Evolutionary conservation across 495 filamentous ascomycete genomes (phyloP).

Genomic region (Lasiosphaeris hirsuta): DNA sequence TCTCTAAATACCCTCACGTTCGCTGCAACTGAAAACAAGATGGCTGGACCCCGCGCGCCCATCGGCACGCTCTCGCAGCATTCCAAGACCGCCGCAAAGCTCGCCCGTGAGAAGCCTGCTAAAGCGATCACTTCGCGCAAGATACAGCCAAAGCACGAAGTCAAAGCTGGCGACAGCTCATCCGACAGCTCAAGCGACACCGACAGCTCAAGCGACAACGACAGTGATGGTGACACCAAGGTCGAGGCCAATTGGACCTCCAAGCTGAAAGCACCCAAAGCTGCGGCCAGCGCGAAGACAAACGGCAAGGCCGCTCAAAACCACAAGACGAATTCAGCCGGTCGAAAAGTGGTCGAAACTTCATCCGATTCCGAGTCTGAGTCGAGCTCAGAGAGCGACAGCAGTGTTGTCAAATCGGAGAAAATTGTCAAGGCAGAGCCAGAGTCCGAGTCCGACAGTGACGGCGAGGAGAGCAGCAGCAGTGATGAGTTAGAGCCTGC

Average conservation of each 20-base stretch:
- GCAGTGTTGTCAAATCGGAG: conserved; percentile 17
- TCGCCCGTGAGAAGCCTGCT: conserved; percentile 23
- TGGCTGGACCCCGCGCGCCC: conserved; percentile 35
- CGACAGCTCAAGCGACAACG: conserved; percentile 29
- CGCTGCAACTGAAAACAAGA: conserved; percentile 16
- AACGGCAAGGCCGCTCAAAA: conserved; percentile 7
- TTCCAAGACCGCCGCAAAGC: conserved; percentile 23
- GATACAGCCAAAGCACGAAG: conserved; percentile 16
- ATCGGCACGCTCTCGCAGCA: conserved; percentile 32
- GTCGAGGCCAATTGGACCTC: conserved; percentile 1
- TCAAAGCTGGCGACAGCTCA: conserved; percentile 21
- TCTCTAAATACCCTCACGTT: background rate
- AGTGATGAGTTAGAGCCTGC: background rate
- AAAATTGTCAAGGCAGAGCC: conserved; percentile 3
- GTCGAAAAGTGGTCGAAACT: conserved; percentile 9
- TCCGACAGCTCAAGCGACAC: conserved; percentile 29
- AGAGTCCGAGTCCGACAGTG: conserved; percentile 22
- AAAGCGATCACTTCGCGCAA: conserved; percentile 20
- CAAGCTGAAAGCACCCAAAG: conserved; percentile 14
- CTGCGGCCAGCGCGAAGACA: conserved; percentile 16
- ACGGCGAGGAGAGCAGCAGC: conserved; percentile 14
- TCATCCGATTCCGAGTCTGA: conserved; percentile 21
- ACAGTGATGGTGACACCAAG: conserved; percentile 18
- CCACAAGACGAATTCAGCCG: conserved; percentile 12
- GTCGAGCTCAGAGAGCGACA: conserved; percentile 27